Base-by-base conservation (phyloP, 2,329 filamentous ascomycete species). In the Colletotrichum sojae region DNA sequence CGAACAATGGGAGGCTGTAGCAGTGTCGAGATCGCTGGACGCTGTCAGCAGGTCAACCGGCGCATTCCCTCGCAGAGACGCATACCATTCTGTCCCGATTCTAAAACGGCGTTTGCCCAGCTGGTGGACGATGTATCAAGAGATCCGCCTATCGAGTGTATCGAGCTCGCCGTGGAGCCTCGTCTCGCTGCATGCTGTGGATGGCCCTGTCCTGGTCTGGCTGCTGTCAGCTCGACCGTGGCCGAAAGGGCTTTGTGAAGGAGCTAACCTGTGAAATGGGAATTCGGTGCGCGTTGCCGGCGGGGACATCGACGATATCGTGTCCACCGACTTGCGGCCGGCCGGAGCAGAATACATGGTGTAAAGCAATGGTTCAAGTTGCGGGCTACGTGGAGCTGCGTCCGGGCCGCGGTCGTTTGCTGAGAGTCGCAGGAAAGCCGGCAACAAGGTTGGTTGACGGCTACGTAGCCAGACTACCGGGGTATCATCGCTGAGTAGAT, bases 1-100 rank as follows among this genome's bases (percentile, higher is more conserved):
- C 95, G 90, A 66, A 97, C 90, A 73, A 97, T 97, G 4, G 95
- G 94, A 31, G 94, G 92, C 76, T 97, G 93, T 4, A 98, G 88
- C n/a, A 98, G 87, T 1, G 94, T 97, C 9, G 95, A 97, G 74
- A 98, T 98, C 71, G 96, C 92, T 94, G 71, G 13, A 63, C 62
- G 20, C 64, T 55, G 60, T 57, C 45, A 64, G 58, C 53, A 58
- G 43, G 15, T 9, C 6, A 25, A 39, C 13, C 12, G 36, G 27
- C 31, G 70, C 27, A 69, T 57, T 43, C n/a, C 18, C 18, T 31
- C 27, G 36, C 20, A 25, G 6, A 22, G n/a, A 43, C 25, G 22
- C 18, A 36, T 79, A 93, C 91, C 94, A 88, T 97, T 98, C 75
- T 95, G 93, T 12, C 91, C 90, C n/a, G 90, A 89, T 80, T 97